Evolutionary conservation across 148 eudicot species (phyloP).

Genomic region (Vaccinium myrtillus): DNA sequence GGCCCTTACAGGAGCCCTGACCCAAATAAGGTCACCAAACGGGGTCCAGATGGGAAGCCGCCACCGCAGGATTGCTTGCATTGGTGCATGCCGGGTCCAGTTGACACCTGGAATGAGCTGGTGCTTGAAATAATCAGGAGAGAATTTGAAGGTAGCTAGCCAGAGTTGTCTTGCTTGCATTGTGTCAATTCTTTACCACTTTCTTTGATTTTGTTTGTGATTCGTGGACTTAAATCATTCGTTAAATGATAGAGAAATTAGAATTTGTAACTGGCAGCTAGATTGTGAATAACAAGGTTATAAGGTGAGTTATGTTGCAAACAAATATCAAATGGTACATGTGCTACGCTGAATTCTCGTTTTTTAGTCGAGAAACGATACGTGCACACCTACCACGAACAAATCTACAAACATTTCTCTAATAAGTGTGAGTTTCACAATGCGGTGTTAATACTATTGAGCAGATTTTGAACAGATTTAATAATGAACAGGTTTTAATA

Average conservation of each 20-base stretch:
- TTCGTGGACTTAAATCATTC: not conserved
- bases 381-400: too few species aligned
- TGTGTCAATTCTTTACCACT: not conserved
- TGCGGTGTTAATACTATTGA: too few species aligned
- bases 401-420: too few species aligned
- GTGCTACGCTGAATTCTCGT: too few species aligned
- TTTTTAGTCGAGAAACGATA: too few species aligned
- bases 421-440: too few species aligned
- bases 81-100: conserved; percentile 99
- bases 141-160: conserved; percentile 32
- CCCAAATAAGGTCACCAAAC: conserved; percentile 69
- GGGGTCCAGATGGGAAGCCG: conserved; percentile 77
- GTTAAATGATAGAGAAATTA: not conserved
- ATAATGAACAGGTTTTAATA: too few species aligned
- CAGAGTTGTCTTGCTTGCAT: not conserved
- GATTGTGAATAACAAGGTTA: not conserved
- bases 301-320: not conserved
- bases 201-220: not conserved
- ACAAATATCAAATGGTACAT: not conserved
- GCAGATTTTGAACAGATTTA: too few species aligned
- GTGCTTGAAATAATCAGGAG: conserved; percentile 72
- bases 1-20: conserved; percentile 78
- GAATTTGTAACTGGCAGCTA: conserved; percentile 2
- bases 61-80: conserved; percentile 98
- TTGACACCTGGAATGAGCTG: conserved; percentile 91